Base-by-base conservation (phyloP, 768 basidiomycete genomes). In the Agaricus bisporus region DNA sequence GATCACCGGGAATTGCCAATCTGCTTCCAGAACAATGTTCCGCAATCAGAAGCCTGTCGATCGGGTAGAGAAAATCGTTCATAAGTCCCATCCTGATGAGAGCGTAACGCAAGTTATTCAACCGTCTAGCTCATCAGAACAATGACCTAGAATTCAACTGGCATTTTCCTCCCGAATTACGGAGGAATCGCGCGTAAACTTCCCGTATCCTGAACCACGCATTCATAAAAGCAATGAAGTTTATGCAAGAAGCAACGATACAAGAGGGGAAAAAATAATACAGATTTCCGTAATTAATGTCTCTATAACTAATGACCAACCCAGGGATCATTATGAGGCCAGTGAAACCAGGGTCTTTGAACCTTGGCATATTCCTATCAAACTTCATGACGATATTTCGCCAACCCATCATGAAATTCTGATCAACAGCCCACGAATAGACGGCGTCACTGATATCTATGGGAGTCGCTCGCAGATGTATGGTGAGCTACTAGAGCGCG, bases 391-490 rank as follows among this genome's bases (percentile, higher is more conserved):
- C 37, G 37, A 28, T 47, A 39, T 44, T 46, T 43, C 49, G 36
- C 50, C 41, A 47, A 37, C 42, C 41, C 39, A 18, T 51, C 36
- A 36, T 37, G 35, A 43, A 37, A 35, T 56, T 49, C 51, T 51
- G n/a, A 43, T 37, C 35, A 41, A 49, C 45, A 47, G 47, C 41
- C 22, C 38, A 20, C 32, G 25, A 20, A 47, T 37, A 18, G 26
- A 48, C 45, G 22, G 18, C 14, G 50, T 70, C 60, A 73, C 67
- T 72, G 70, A 60, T 75, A 75, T 69, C 75, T 68, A 66, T 69
- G 69, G 63, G 75, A 72, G 48, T 70, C 64, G 51, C 73, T 73
- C 55, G 67, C 68, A 36, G 65, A 57, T 29, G 71, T 65, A 45
- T 66, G 62, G 56, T 74, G 74, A 32, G 67, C 68, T 46, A 74